Percentiles rank a stretch among this genome's conserved stretches.
phyloP scores from a whole-genome alignment of 352 stramenopile genomes.

The Globisporangium iwayamae region DNA sequence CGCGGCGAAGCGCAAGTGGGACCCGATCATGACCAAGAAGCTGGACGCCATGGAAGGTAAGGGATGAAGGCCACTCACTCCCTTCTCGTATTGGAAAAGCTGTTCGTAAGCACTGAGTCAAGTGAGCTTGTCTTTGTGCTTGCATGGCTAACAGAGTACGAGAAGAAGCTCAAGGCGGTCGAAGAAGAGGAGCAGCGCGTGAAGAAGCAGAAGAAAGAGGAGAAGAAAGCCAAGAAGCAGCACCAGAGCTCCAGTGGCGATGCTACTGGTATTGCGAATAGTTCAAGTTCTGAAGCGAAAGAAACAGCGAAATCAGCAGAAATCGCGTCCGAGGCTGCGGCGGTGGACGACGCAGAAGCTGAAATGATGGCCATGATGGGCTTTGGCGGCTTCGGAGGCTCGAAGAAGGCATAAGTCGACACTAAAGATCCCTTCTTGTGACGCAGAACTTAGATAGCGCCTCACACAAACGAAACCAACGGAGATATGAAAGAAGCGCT shows the following conservation, averaged over 20 bases:
- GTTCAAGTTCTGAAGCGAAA: constrained; percentile 1
- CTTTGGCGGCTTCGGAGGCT: constrained; percentile 83
- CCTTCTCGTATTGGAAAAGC: too few relatives aligned
- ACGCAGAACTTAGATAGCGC: not conserved
- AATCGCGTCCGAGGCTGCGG: not conserved
- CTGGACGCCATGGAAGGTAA: constrained; percentile 70
- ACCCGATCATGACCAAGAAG: constrained; percentile 79
- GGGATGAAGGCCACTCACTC: not conserved
- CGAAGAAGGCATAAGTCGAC: constrained; percentile 44
- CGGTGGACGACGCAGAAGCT: constrained; percentile 44
- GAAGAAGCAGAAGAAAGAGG: constrained; percentile 76
- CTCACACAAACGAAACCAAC: not conserved
- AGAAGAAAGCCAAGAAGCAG: constrained; percentile 73
- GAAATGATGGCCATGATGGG: constrained; percentile 93
- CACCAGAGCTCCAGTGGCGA: constrained; percentile 12
- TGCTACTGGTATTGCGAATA: constrained; percentile 8
- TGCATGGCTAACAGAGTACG: constrained; percentile 46
- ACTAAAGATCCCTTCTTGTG: not conserved
- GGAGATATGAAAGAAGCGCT: too few relatives aligned
- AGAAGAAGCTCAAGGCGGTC: constrained; percentile 76
- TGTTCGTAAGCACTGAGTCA: not conserved
- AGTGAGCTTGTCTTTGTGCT: not conserved
- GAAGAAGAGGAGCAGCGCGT: constrained; percentile 61
- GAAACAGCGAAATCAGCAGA: not conserved
- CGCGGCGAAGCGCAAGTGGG: constrained; percentile 79